Conservation (phyloP, 2,329 filamentous ascomycete genomes). For the Balansia obtecta region DNA sequence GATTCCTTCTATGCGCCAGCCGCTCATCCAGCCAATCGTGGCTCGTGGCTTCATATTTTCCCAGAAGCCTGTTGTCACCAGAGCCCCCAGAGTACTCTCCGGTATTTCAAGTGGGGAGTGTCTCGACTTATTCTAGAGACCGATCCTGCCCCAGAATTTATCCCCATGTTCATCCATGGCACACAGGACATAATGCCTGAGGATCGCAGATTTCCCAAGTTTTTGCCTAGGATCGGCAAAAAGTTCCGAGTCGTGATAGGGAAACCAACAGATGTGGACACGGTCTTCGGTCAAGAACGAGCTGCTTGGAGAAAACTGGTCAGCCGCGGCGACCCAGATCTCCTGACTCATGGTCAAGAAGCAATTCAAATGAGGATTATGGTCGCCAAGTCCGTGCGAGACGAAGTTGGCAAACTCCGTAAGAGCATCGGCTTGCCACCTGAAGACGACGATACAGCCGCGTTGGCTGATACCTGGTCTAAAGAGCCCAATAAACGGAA, state of each 20-base stretch:
- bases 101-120: slow-evolving; percentile 98
- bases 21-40: slow-evolving; percentile 53
- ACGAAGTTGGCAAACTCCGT: slow-evolving; percentile 70
- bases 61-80: slow-evolving; percentile 94
- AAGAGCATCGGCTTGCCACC: slow-evolving; percentile 53
- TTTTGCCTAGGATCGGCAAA: slow-evolving; percentile 63
- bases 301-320: slow-evolving; percentile 60
- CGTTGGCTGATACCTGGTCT: slow-evolving; percentile 71
- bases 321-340: slow-evolving; percentile 33
- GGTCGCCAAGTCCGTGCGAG: slow-evolving; percentile 64
- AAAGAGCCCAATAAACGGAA: slow-evolving; percentile 34
- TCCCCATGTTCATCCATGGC: slow-evolving; percentile 92
- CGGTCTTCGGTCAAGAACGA: slow-evolving; percentile 66
- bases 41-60: slow-evolving; percentile 89
- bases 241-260: slow-evolving; percentile 67
- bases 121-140: slow-evolving; percentile 83
- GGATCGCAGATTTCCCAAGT: slow-evolving; percentile 64
- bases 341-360: slow-evolving; percentile 36
- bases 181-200: slow-evolving; percentile 84
- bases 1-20: slow-evolving; percentile 62
- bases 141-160: slow-evolving; percentile 73
- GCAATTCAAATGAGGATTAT: slow-evolving; percentile 61
- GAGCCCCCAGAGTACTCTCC: slow-evolving; percentile 62
- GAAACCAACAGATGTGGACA: slow-evolving; percentile 60
- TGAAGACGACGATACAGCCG: slow-evolving; percentile 71